These are phyloP conservation scores for Solanum aculeatissimum DNA, from an alignment of 305 asterid species.

Conservation along the genomic window DNA sequence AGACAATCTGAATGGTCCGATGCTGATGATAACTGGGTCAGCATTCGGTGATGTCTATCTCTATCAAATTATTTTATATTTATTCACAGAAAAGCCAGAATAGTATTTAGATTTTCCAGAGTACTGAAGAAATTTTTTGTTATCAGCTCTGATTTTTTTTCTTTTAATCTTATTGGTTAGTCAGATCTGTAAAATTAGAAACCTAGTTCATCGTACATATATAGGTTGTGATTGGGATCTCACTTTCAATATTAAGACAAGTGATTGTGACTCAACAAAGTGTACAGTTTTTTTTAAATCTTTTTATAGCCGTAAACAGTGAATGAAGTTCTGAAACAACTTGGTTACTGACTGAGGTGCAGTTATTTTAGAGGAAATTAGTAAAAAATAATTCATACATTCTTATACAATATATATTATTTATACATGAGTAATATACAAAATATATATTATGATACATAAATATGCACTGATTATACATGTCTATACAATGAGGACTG, in stretches of 20 bases:
- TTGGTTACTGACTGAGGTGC: not conserved
- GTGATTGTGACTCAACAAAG: not conserved
- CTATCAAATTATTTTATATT: not conserved
- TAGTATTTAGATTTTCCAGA: not conserved
- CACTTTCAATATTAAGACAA: not conserved
- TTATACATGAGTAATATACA: too few relatives aligned
- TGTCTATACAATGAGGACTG: too few relatives aligned
- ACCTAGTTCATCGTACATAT: not conserved
- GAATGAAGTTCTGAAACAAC: not conserved
- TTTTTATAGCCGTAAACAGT: not conserved
- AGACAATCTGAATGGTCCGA: constrained; percentile 24
- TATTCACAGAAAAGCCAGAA: not conserved
- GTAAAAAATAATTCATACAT: too few relatives aligned
- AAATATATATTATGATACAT: too few relatives aligned
- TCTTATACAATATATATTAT: too few relatives aligned
- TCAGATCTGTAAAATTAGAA: not conserved
- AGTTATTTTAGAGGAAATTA: too few relatives aligned
- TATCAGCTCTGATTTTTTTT: constrained; percentile 4
- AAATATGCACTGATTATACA: too few relatives aligned
- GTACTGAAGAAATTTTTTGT: constrained; percentile 9
- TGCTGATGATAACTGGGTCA: constrained; percentile 50
- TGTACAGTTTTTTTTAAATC: not conserved
- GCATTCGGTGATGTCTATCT: constrained; percentile 33
- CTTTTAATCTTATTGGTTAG: not conserved
- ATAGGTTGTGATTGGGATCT: not conserved